phyloP scores from a whole-genome alignment of 2,329 filamentous ascomycete species.

The Penicillium sp. region DNA sequence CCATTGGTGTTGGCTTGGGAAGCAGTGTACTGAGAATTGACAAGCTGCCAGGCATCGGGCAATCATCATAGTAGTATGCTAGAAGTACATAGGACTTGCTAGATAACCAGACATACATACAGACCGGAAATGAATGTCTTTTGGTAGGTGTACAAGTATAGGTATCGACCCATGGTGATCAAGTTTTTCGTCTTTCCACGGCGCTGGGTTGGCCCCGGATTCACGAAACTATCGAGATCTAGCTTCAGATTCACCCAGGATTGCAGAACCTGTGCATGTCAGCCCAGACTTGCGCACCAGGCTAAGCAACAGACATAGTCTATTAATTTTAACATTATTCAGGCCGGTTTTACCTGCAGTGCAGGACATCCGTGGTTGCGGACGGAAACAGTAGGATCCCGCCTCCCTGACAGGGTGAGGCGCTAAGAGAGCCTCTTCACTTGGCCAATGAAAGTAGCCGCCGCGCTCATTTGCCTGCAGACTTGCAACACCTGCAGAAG shows the following conservation, averaged over 20 bases:
- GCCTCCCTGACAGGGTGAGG: slow-evolving; percentile 12
- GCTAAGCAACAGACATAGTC: not conserved
- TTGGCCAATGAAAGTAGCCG: slow-evolving; percentile 20
- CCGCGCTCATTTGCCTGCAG: slow-evolving; percentile 12
- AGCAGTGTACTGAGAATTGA: not conserved
- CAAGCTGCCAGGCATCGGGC: not conserved
- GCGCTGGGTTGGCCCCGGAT: not conserved
- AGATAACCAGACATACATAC: not conserved
- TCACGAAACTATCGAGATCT: not conserved
- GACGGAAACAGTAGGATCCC: not conserved
- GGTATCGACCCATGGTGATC: not conserved
- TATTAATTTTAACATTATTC: not conserved
- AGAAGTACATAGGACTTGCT: too few species aligned
- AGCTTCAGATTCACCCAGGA: not conserved
- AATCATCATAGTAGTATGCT: too few species aligned
- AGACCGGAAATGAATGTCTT: not conserved
- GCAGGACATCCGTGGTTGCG: not conserved
- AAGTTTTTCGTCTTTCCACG: not conserved
- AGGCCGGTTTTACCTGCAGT: not conserved
- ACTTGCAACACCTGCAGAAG: slow-evolving; percentile 18
- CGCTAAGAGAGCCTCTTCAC: slow-evolving; percentile 16
- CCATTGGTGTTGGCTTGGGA: not conserved
- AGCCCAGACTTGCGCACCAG: not conserved
- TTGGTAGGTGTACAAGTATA: too few species aligned
- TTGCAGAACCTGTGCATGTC: not conserved